A percentile compares a stretch with the other conserved stretches of the same genome.
Evolutionary conservation across 2,329 filamentous ascomycete species (phyloP).

Genomic region (Phyllachora maydis): DNA sequence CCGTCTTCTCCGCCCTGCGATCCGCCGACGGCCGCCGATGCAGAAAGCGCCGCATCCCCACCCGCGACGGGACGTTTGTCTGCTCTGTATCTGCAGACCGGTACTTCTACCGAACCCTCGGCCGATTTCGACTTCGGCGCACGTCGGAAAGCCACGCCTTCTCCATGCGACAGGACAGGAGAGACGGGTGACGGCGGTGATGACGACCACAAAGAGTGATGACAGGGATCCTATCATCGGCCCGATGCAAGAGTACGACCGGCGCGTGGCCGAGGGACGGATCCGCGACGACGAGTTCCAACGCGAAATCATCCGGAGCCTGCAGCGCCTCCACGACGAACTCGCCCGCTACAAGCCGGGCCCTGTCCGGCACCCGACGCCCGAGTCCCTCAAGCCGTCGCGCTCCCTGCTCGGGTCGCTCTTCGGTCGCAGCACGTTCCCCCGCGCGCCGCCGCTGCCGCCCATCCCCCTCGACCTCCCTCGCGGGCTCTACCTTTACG

Average conservation of each 20-base stretch:
- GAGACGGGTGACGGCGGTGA: too few species aligned
- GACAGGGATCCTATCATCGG: too few species aligned
- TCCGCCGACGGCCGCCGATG: too few species aligned
- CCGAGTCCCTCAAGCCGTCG: constrained; percentile 44
- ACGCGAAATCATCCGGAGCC: constrained; percentile 69
- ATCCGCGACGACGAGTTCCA: constrained; percentile 83
- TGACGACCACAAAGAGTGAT: too few species aligned
- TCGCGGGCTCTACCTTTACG: constrained; percentile 82
- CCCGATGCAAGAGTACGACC: constrained; percentile 76
- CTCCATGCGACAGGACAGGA: too few species aligned
- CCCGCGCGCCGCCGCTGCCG: constrained; percentile 17
- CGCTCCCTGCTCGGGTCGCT: constrained; percentile 38
- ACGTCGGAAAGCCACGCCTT: too few species aligned
- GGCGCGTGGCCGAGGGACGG: constrained; percentile 50
- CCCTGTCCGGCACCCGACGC: constrained; percentile 52
- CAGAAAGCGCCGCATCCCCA: too few species aligned
- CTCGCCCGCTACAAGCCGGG: constrained; percentile 54
- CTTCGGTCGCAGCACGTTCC: constrained; percentile 31
- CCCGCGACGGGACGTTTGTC: too few species aligned
- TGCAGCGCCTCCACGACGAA: constrained; percentile 78
- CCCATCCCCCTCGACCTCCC: constrained; percentile 56
- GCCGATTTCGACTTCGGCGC: too few species aligned
- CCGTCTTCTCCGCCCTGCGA: too few species aligned
- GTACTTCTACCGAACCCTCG: too few species aligned
- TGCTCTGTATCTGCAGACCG: too few species aligned